Conservation (phyloP, 768 basidiomycete species). For the Clavaria fumosa region DNA sequence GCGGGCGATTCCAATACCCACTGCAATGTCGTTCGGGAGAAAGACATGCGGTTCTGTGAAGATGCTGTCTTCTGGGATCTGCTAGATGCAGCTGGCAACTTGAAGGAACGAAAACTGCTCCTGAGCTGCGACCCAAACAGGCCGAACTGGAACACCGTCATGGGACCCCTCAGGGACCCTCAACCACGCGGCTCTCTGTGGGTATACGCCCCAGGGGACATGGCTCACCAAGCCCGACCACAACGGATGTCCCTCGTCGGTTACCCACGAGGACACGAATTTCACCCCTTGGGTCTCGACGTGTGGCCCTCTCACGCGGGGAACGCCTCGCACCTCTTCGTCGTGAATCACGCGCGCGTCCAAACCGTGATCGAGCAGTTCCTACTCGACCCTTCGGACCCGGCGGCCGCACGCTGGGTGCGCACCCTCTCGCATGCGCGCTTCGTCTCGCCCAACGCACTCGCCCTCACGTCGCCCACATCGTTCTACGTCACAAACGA, state of each 20-base stretch:
- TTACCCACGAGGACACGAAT: constrained; percentile 44
- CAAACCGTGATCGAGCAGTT: constrained; percentile 59
- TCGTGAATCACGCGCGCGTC: constrained; percentile 52
- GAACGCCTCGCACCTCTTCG: constrained; percentile 40
- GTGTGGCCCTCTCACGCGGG: constrained; percentile 35
- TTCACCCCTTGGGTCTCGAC: constrained; percentile 59
- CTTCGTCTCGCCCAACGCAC: constrained; percentile 50
- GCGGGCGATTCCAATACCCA: constrained; percentile 32
- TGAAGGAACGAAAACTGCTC: constrained; percentile 30
- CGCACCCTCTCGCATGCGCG: constrained; percentile 44
- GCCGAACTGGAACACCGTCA: constrained; percentile 59
- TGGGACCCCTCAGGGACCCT: constrained; percentile 53
- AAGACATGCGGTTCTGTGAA: constrained; percentile 38
- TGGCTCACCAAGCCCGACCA: constrained; percentile 14
- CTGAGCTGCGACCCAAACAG: constrained; percentile 40
- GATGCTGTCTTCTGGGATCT: constrained; percentile 53
- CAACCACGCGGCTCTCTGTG: constrained; percentile 45
- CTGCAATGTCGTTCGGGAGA: constrained; percentile 23
- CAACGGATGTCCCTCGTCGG: constrained; percentile 29
- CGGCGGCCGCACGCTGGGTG: constrained; percentile 33
- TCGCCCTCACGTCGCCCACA: constrained; percentile 48
- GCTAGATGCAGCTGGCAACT: constrained; percentile 22
- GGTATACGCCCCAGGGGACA: constrained; percentile 24
- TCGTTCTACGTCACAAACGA: constrained; percentile 66
- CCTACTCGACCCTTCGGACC: constrained; percentile 28